Conservation (phyloP, 495 filamentous ascomycete species). For the Cetradonia linearis region DNA sequence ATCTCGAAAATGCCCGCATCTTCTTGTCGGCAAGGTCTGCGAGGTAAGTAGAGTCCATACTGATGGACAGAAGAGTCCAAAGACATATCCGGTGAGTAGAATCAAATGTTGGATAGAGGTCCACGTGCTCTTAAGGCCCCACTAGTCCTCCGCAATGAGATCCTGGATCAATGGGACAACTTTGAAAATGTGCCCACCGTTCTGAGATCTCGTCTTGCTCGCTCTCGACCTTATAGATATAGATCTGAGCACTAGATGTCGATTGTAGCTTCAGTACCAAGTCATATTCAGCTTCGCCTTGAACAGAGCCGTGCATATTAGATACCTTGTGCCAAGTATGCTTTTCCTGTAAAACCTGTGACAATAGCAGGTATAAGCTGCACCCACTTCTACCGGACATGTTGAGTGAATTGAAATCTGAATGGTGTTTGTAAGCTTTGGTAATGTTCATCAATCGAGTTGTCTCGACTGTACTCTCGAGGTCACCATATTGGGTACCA, state of each 20-base stretch:
- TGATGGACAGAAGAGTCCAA: too few species aligned
- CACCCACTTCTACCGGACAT: neutral
- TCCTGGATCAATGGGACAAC: neutral
- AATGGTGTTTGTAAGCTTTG: neutral
- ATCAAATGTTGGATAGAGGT: neutral
- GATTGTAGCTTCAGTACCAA: neutral
- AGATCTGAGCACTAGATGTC: neutral
- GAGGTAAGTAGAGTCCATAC: neutral
- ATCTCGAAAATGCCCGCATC: neutral
- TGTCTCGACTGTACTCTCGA: neutral
- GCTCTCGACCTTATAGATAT: neutral
- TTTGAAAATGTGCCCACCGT: neutral
- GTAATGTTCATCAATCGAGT: neutral
- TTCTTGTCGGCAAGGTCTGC: neutral
- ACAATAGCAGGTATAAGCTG: neutral
- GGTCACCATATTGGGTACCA: too few species aligned
- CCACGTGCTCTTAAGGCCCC: neutral
- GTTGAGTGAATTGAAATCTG: neutral
- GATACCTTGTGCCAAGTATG: conserved; percentile 1
- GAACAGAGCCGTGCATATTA: neutral
- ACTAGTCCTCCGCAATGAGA: neutral
- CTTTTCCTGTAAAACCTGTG: neutral
- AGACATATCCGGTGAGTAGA: neutral
- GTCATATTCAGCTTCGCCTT: neutral
- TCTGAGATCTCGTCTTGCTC: too few species aligned